These are phyloP conservation scores for Coleophoma eucalyptorum DNA, from an alignment of 2,329 filamentous ascomycete species.

Conservation along the genomic window DNA sequence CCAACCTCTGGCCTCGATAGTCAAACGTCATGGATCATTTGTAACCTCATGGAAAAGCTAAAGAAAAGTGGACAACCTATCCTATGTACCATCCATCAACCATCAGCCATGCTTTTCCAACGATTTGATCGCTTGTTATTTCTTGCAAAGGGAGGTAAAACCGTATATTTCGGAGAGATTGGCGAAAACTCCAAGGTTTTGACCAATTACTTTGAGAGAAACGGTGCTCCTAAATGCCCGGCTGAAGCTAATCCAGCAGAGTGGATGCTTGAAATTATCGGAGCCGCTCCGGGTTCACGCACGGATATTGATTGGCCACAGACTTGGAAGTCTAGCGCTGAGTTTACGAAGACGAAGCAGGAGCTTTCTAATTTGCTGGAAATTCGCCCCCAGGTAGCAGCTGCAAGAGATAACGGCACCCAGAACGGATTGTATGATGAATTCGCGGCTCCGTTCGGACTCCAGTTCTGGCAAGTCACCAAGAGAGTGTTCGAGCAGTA, in stretches of 20 bases:
- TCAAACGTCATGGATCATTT: constrained; percentile 88
- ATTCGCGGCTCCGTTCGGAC: constrained; percentile 69
- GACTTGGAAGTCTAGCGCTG: background rate
- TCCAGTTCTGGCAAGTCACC: constrained; percentile 62
- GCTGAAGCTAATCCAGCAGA: constrained; percentile 71
- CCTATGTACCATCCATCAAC: constrained; percentile 92
- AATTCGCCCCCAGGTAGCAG: background rate
- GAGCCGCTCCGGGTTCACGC: constrained; percentile 53
- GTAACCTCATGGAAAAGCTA: constrained; percentile 83
- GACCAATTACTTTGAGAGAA: constrained; percentile 69
- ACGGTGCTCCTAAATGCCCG: constrained; percentile 59
- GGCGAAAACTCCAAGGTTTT: constrained; percentile 64
- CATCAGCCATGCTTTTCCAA: constrained; percentile 88
- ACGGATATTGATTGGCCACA: constrained; percentile 58
- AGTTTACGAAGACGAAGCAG: background rate
- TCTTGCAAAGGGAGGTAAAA: constrained; percentile 69
- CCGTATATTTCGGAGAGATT: constrained; percentile 76
- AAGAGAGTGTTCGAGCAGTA: constrained; percentile 68
- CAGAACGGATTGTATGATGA: constrained; percentile 34
- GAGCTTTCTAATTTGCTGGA: background rate
- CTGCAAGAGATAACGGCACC: background rate
- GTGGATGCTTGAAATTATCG: constrained; percentile 65
- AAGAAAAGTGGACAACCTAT: constrained; percentile 85
- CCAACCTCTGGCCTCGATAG: constrained; percentile 92
- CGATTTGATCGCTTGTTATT: constrained; percentile 79